Conservation (phyloP, 495 filamentous ascomycete genomes). For the Podospora bellae-mahoneyi region DNA sequence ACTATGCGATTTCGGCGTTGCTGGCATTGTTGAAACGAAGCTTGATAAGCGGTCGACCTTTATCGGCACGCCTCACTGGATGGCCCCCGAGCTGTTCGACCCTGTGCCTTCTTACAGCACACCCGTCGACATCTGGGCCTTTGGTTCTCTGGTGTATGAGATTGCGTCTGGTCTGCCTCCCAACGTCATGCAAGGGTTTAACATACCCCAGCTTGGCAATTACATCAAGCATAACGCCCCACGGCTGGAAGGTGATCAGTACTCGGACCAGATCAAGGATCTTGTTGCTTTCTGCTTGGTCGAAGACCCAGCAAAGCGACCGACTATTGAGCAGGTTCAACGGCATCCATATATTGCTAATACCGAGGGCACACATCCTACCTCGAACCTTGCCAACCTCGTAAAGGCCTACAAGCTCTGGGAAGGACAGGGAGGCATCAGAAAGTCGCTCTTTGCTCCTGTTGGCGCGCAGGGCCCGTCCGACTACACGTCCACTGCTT, state of each 20-base stretch:
- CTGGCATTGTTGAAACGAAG: conserved; percentile 78
- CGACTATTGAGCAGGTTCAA: conserved; percentile 64
- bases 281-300: conserved; percentile 79
- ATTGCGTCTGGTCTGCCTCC: conserved; percentile 88
- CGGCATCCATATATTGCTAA: conserved; percentile 60
- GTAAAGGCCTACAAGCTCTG: conserved; percentile 80
- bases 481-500: conserved; percentile 37
- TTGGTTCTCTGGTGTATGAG: conserved; percentile 85
- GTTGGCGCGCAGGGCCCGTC: conserved; percentile 64
- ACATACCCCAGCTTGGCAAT: conserved; percentile 53
- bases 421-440: conserved; percentile 78
- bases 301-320: conserved; percentile 68
- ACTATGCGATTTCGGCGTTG: conserved; percentile 94
- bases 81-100: conserved; percentile 84
- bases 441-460: conserved; percentile 75
- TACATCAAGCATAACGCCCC: conserved; percentile 61
- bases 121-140: conserved; percentile 92
- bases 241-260: conserved; percentile 71
- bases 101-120: conserved; percentile 55
- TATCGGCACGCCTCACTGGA: conserved; percentile 94
- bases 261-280: conserved; percentile 69
- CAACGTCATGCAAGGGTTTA: conserved; percentile 51
- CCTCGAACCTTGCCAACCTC: conserved; percentile 63
- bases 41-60: conserved; percentile 86
- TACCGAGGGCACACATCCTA: conserved; percentile 66